Evolutionary conservation across 768 basidiomycete genomes (phyloP).

Genomic region (Leccinum aurantiacum): DNA sequence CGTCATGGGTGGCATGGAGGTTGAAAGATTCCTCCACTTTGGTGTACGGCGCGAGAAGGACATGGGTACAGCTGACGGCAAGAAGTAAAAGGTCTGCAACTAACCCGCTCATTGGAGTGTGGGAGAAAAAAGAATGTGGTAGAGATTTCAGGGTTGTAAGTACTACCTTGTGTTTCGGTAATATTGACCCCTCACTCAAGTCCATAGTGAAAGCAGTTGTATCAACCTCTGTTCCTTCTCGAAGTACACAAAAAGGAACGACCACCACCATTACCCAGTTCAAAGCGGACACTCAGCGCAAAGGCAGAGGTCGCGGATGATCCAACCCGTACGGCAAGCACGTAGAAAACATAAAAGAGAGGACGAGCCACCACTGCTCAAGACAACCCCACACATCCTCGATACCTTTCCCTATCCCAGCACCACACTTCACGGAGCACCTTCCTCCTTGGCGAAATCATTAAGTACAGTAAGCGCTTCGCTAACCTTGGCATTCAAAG

Average conservation of each 20-base stretch:
- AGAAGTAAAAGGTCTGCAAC: slow-evolving; percentile 53
- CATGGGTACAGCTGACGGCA: slow-evolving; percentile 58
- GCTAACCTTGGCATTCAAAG: slow-evolving; percentile 85
- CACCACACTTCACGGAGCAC: neutral
- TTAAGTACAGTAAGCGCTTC: slow-evolving; percentile 89
- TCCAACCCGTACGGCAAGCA: slow-evolving; percentile 35
- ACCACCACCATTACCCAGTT: slow-evolving; percentile 51
- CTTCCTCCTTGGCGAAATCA: slow-evolving; percentile 65
- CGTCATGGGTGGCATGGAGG: slow-evolving; percentile 87
- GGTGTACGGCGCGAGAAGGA: slow-evolving; percentile 80
- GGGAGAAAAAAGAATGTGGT: neutral
- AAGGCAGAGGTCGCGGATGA: slow-evolving; percentile 40
- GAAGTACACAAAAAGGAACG: slow-evolving; percentile 52
- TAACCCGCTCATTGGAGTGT: slow-evolving; percentile 18
- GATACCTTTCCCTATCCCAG: slow-evolving; percentile 4
- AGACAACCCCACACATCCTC: slow-evolving; percentile 23
- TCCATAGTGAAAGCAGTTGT: slow-evolving; percentile 48
- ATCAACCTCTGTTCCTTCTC: slow-evolving; percentile 58
- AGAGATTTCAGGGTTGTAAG: neutral
- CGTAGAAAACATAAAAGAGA: slow-evolving; percentile 40
- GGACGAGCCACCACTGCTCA: slow-evolving; percentile 51
- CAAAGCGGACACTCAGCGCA: slow-evolving; percentile 36
- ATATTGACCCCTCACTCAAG: slow-evolving; percentile 1
- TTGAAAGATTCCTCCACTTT: slow-evolving; percentile 99
- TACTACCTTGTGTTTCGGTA: neutral